These are phyloP conservation scores for Heterobasidion annosum DNA, from an alignment of 1,284 basidiomycete genomes.

Conservation along the genomic window DNA sequence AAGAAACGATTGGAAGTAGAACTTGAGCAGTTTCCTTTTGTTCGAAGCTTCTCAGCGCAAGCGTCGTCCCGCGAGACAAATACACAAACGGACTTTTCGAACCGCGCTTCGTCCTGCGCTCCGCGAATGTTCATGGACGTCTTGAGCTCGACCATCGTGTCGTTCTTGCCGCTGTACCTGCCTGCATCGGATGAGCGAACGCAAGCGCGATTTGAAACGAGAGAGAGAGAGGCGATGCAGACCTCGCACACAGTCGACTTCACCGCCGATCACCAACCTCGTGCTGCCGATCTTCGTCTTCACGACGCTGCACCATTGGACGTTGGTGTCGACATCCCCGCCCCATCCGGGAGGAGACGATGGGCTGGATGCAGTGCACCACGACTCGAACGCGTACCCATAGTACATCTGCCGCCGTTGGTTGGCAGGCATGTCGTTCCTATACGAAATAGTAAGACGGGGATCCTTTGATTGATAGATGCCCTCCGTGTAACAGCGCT, in stretches of 20 bases:
- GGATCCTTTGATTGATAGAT: no score
- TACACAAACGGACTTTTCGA: constrained; percentile 62
- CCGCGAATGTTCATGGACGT: constrained; percentile 79
- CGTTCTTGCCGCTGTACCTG: constrained; percentile 45
- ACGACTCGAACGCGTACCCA: constrained; percentile 85
- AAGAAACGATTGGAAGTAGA: constrained; percentile 94
- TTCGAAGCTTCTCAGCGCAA: neutral
- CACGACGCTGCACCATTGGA: constrained; percentile 93
- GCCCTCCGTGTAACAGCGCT: no score
- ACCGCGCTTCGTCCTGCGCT: constrained; percentile 59
- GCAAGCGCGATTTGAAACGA: neutral
- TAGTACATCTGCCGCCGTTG: constrained; percentile 61
- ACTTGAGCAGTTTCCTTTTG: constrained; percentile 77
- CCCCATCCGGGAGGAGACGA: constrained; percentile 54
- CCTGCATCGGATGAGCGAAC: constrained; percentile 24
- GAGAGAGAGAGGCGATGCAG: constrained; percentile 13
- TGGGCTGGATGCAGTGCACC: constrained; percentile 51
- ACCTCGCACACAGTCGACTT: constrained; percentile 91
- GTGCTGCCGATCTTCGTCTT: constrained; percentile 80
- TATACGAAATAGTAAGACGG: constrained; percentile 16
- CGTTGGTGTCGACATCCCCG: constrained; percentile 87
- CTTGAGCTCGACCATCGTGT: constrained; percentile 85
- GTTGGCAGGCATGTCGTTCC: constrained; percentile 51
- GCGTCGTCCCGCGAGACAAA: neutral
- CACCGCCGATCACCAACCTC: constrained; percentile 86